These are phyloP conservation scores for Colletotrichum abscissum DNA, from an alignment of 2,329 filamentous ascomycete genomes.

Conservation along the genomic window DNA sequence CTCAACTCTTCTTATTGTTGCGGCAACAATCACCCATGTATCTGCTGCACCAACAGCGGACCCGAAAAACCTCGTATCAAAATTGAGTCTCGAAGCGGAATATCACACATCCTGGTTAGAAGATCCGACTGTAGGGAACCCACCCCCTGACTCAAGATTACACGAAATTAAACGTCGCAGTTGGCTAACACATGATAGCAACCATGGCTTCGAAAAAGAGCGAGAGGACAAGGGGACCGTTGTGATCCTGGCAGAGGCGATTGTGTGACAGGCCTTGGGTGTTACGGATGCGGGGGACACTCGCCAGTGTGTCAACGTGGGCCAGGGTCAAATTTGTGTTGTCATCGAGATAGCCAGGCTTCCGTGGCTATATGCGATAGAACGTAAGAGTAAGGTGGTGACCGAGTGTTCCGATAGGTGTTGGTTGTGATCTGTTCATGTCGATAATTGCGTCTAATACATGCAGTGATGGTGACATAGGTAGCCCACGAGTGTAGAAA, in stretches of 20 bases:
- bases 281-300: background rate
- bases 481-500: background rate
- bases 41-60: background rate
- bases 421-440: background rate
- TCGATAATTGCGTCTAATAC: background rate
- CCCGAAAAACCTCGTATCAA: background rate
- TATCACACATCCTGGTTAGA: constrained; percentile 7
- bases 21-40: background rate
- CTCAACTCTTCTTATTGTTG: background rate
- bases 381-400: background rate
- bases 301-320: background rate
- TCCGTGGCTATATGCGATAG: background rate
- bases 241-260: background rate
- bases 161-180: background rate
- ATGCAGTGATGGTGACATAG: background rate
- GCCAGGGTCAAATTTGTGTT: background rate
- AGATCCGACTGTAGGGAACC: background rate
- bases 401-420: background rate
- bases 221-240: background rate
- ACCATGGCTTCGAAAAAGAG: background rate
- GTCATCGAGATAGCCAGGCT: background rate
- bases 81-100: background rate
- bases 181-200: background rate
- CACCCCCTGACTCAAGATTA: background rate
- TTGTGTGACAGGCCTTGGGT: background rate